A percentile compares a stretch with the other conserved stretches of the same genome.
Conservation (phyloP, 768 basidiomycete genomes). For the Lentinula detonsa region DNA sequence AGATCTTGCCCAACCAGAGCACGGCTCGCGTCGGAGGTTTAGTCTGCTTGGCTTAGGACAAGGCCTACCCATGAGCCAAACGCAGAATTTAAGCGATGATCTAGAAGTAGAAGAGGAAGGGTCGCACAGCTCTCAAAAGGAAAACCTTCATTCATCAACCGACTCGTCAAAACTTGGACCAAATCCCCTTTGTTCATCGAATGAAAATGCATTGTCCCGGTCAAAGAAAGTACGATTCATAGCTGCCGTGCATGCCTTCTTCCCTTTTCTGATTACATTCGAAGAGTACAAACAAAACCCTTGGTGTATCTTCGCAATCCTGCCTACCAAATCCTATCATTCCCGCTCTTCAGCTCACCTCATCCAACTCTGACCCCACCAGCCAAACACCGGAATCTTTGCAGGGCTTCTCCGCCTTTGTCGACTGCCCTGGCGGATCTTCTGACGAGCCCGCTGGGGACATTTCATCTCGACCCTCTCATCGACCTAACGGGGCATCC, state of each 20-base stretch:
- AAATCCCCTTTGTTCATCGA: background rate
- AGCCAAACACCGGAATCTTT: background rate
- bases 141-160: conserved; percentile 28
- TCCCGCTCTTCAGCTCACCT: background rate
- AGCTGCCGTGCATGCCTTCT: background rate
- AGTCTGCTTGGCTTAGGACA: conserved; percentile 49
- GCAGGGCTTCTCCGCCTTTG: background rate
- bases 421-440: background rate
- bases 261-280: background rate
- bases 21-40: conserved; percentile 35
- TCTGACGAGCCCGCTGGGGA: background rate
- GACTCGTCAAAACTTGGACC: background rate
- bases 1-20: conserved; percentile 21
- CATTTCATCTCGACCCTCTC: background rate
- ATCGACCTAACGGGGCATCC: background rate
- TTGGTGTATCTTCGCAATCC: background rate
- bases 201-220: background rate
- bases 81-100: conserved; percentile 29
- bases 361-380: background rate
- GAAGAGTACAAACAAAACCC: background rate
- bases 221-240: background rate
- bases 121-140: conserved; percentile 46
- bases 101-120: conserved; percentile 7
- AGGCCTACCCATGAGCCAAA: conserved; percentile 36
- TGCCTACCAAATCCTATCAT: background rate